A percentile compares a stretch with the other conserved stretches of the same genome.
These are phyloP conservation scores for Candida andamanensis DNA, from an alignment of 805 yeast species.

Conservation along the genomic window DNA sequence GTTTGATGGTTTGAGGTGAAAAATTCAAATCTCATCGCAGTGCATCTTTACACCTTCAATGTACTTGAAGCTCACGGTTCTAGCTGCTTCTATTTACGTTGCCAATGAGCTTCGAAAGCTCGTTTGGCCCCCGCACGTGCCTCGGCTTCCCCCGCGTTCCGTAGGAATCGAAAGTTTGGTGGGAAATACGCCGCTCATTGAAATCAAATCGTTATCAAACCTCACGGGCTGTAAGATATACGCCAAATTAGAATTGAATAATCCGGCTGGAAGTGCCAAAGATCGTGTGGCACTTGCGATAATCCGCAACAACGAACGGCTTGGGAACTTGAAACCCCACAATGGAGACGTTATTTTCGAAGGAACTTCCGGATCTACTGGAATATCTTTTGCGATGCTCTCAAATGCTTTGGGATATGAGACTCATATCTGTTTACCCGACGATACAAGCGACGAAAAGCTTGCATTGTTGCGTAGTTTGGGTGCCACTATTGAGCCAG, in stretches of 20 bases:
- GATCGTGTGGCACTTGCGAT: slow-evolving; percentile 90
- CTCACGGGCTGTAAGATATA: slow-evolving; percentile 76
- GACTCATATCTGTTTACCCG: slow-evolving; percentile 91
- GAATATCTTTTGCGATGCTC: slow-evolving; percentile 88
- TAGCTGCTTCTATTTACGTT: slow-evolving; percentile 2
- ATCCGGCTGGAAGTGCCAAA: slow-evolving; percentile 95
- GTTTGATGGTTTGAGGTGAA: no score
- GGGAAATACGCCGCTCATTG: slow-evolving; percentile 86
- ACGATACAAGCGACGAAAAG: slow-evolving; percentile 86
- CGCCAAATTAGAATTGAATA: slow-evolving; percentile 79
- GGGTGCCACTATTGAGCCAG: slow-evolving; percentile 82
- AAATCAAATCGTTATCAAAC: slow-evolving; percentile 62
- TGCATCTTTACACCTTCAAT: no score
- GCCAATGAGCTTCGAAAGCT: not conserved
- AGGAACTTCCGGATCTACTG: slow-evolving; percentile 97
- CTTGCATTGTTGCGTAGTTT: slow-evolving; percentile 61
- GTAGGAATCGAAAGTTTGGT: slow-evolving; percentile 73
- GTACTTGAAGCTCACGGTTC: no score
- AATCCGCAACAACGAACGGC: slow-evolving; percentile 59
- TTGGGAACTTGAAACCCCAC: slow-evolving; percentile 53
- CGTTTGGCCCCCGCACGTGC: not conserved
- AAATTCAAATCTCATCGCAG: no score
- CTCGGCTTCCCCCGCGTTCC: slow-evolving; percentile 20
- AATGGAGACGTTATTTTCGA: slow-evolving; percentile 76
- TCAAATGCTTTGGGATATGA: slow-evolving; percentile 84